Conservation (phyloP, 2,329 filamentous ascomycete species). For the Aspergillus ibericus region DNA sequence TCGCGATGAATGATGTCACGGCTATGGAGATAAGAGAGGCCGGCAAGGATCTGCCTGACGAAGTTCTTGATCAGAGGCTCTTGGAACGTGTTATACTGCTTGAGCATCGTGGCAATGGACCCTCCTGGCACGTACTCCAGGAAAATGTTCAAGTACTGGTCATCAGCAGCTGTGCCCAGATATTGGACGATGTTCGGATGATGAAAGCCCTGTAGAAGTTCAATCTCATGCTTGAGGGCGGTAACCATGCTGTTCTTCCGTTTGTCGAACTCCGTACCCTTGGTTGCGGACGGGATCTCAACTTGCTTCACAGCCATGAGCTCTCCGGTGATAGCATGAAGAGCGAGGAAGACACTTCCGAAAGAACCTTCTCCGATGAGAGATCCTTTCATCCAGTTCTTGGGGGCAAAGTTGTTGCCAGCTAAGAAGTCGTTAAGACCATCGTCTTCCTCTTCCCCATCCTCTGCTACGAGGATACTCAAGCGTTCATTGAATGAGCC, state of each 20-base stretch:
- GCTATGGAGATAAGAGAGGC: constrained; percentile 88
- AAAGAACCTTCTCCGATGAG: constrained; percentile 97
- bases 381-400: constrained; percentile 99
- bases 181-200: constrained; percentile 99
- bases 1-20: constrained; percentile 97
- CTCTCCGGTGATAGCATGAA: constrained; percentile 94
- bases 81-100: constrained; percentile 92
- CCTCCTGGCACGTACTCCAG: constrained; percentile 97
- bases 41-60: constrained; percentile 89
- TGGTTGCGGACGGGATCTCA: constrained; percentile 78
- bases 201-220: constrained; percentile 86
- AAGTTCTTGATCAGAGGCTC: constrained; percentile 95
- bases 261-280: constrained; percentile 75
- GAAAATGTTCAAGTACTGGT: constrained; percentile 97
- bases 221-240: constrained; percentile 94
- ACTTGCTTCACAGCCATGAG: constrained; percentile 98
- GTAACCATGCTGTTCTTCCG: constrained; percentile 99
- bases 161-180: constrained; percentile 87
- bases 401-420: constrained; percentile 91
- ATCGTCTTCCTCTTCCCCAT: constrained; percentile 88
- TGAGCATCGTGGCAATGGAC: constrained; percentile 96
- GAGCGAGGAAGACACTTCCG: constrained; percentile 88
- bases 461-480: constrained; percentile 79
- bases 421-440: constrained; percentile 87
- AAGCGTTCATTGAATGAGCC: constrained; percentile 80